Evolutionary conservation across 768 basidiomycete genomes (phyloP).

Genomic region (Kockovaella imperatae): DNA sequence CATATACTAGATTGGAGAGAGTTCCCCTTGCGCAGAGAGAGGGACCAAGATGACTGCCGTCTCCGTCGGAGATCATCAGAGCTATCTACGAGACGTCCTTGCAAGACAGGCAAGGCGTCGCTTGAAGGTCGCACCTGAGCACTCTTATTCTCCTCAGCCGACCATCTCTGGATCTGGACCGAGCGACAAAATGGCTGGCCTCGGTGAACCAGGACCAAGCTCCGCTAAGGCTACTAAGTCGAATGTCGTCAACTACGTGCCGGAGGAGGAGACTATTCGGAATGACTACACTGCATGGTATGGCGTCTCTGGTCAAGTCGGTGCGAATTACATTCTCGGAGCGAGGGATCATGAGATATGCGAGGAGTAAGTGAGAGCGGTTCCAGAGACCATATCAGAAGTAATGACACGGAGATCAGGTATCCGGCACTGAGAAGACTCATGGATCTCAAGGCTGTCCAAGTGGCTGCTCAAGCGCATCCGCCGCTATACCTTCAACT

Average conservation of each 20-base stretch:
- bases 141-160: constrained; percentile 5
- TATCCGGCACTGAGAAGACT: constrained; percentile 90
- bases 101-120: constrained; percentile 14
- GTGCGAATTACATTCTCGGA: constrained; percentile 86
- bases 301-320: constrained; percentile 85
- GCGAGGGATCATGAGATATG: constrained; percentile 81
- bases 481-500: constrained; percentile 65
- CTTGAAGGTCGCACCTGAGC: constrained; percentile 2
- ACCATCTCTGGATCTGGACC: neutral
- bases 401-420: constrained; percentile 50
- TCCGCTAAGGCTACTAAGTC: constrained; percentile 12
- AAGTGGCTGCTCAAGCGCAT: constrained; percentile 62
- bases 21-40: no score
- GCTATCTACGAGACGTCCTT: constrained; percentile 13
- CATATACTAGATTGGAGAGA: no score
- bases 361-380: constrained; percentile 63
- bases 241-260: constrained; percentile 60
- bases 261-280: constrained; percentile 90
- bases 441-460: constrained; percentile 69
- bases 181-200: constrained; percentile 1
- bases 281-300: constrained; percentile 91
- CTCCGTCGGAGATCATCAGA: constrained; percentile 6
- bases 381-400: neutral
- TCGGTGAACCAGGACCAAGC: constrained; percentile 1
- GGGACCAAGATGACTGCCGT: constrained; percentile 16